Evolutionary conservation across 1,284 basidiomycete genomes (phyloP), one percentile per base, ranked within the genome.

Genomic region (Ganoderma meredithae): DNA sequence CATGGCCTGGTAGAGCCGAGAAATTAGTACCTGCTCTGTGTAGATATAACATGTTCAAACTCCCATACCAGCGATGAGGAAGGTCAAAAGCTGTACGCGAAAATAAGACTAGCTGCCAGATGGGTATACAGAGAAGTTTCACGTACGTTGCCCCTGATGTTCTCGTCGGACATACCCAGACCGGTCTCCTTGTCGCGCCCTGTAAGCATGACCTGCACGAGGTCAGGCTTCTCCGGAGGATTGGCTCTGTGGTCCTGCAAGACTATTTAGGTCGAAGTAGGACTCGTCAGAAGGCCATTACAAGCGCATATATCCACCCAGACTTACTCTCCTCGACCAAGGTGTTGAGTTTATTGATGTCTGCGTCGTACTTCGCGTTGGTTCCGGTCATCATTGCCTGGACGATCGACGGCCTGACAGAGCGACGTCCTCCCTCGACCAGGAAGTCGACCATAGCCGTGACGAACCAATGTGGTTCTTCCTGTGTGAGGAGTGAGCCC

Each of bases 141-240:
- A 68, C 79, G 4, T 58, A 83, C 81, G 74, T 86, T 85, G 64
- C 78, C 73, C n/a, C 79, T 78, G 60, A 86, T 85, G 44, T 79
- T 81, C 40, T 83, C 79, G 60, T 84, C 82, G 0, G 78, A 74
- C 40, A 86, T 74, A 1, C 77, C 74, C 59, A 80, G 69, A 13
- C 84, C 84, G 0, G 83, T 85, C 71, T 82, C 79, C 10, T 81
- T 79, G 69, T 86, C 85, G 36, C 76, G 79, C 25, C 82, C 82
- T 10, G 79, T 71, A 67, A 86, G 74, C 84, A 86, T 84, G 22
- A 79, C 78, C 63, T 80, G 79, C 17, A 86, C 75, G 3, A 85
- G 74, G 70, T 86, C 85, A 19, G 79, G 79, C 68, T 80, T 79
- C 3, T 79, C 79, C 1, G 75, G 76, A 2, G 80, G 80, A 66